Evolutionary conservation across 768 basidiomycete genomes (phyloP), one percentile per base, ranked within the genome.

Genomic region (Termitomyces sp.): DNA sequence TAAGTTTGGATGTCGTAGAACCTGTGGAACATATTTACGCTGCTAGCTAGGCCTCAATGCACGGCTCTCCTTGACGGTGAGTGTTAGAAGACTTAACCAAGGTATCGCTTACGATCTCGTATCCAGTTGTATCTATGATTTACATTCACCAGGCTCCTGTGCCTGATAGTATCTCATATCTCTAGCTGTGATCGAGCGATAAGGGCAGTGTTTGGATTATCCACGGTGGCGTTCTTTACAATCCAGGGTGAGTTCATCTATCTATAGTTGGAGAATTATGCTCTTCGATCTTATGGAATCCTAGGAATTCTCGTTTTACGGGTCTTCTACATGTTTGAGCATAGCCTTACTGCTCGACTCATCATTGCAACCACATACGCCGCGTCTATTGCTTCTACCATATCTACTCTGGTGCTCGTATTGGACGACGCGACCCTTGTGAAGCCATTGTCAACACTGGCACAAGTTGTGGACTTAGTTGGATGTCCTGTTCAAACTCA

Each of bases 271-370:
- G 18, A 29, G 29, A 18, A 25, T 4, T 53, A 18, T 41, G 11
- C 12, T 31, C 9, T 25, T 41, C 23, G 7, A 20, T 3, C 11
- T 18, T 15, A 22, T 25, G 51, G 31, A 32, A 20, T n/a, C n/a
- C n/a, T 13, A 59, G 58, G 58, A 1, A 59, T 59, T 5, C 58
- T 59, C 12, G 58, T 59, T 12, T 22, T 56, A 20, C 58, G 54
- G 20, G 58, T 59, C 13, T 52, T 56, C 35, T 59, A 59, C 15
- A 52, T 59, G 58, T 59, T 59, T 31, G 48, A 52, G n/a, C 58
- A 59, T 27, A 59, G 42, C n/a, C 20, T 42, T 2, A 32, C 49
- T 16, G 58, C 54, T 6, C 50, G 47, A 10, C 13, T 22, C 23
- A 56, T 59, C 27, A 56, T 56, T 16, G 54, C 53, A 11, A 25